Evolutionary conservation across 1,284 basidiomycete species (phyloP), one percentile per base, ranked within the genome.

Genomic region (Apiotrichum domesticum): DNA sequence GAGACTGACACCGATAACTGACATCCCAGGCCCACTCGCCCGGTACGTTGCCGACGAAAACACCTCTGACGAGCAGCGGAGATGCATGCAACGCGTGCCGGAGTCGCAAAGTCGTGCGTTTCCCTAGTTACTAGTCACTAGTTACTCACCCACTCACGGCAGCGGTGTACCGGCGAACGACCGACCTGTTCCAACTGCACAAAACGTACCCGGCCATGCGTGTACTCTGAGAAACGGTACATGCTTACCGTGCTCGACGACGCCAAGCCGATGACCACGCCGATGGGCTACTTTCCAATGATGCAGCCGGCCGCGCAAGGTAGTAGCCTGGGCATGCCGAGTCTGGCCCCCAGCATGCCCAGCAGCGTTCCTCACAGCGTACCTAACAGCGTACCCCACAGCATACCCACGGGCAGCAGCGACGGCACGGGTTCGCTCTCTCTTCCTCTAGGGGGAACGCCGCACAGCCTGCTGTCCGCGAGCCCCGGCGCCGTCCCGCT

Each of bases 91-190:
- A 42, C 15, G 32, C 14, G 7, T 52, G 51, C 51, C 41, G 42
- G 3, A 43, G 41, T 14, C 51, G 51, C 34, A 52, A 52, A 45
- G 42, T 52, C 34, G 51, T 52, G 13, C 9, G 51, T 43, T 3
- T 37, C 6, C 13, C 14, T 3, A 13, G 13, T 7, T 39, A 39
- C 9, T 6, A 37, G 35, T 11, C 5, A 10, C 14, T 15, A 14
- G 6, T 6, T 4, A 40, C 3, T n/a, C n/a, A 21, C 32, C 15
- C 35, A 9, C 11, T 9, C 45, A 29, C 35, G 15, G 5, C 46
- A 64, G 63, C 48, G 55, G 35, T 64, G 63, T 32, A 52, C 52
- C 15, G 63, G 59, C 4, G 57, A 61, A 40, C 61, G 52, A n/a
- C 63, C 63, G 3, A 34, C 52, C 1, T 64, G 63, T 40, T 5